Evolutionary conservation across 2,329 filamentous ascomycete genomes (phyloP), one percentile per base, ranked within the genome.

Genomic region (Aspergillus sp.): DNA sequence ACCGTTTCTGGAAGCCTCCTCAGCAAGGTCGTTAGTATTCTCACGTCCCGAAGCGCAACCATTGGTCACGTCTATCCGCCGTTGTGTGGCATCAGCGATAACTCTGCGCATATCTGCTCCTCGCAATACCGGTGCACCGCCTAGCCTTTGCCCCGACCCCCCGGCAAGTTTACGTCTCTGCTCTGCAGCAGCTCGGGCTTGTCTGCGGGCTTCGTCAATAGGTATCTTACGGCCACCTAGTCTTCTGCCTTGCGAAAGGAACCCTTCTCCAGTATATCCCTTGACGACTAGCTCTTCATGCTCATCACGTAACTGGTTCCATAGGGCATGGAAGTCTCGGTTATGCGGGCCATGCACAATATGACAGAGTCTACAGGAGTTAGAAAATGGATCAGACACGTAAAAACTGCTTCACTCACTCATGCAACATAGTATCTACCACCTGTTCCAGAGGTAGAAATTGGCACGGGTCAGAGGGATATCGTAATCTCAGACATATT

Each of bases 391-490:
- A 44, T 12, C 33, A 19, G 23, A 12, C 2, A 37, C 12, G n/a
- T 19, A 19, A 13, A 42, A 41, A 5, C 33, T 3, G 22, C 39
- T 12, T 7, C 4, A 64, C 71, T 62, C 59, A 77, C 74, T 97
- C 91, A 64, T 97, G 91, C 17, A 97, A 81, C 83, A 97, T 86
- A 0, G 91, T 97, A 66, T 96, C 90, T 39, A 89, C 77, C 6
- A 95, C 78, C 54, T 86, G 75, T 61, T 96, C 89, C 49, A 90
- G 71, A 1, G 86, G 84, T 17, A 95, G 68, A 60, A 97, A 97
- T 58, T 88, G 83, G 35, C 74, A 81, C 7, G 80, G 77, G 63
- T 95, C 88, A 58, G 80, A 76, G 5, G 86, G 75, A 66, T 93
- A 85, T 48, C 91, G 84, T 49, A 97, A 73, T 39, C 91, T 83